Base-by-base conservation (phyloP, 441 rosid species). In the Melastoma candidum region DNA sequence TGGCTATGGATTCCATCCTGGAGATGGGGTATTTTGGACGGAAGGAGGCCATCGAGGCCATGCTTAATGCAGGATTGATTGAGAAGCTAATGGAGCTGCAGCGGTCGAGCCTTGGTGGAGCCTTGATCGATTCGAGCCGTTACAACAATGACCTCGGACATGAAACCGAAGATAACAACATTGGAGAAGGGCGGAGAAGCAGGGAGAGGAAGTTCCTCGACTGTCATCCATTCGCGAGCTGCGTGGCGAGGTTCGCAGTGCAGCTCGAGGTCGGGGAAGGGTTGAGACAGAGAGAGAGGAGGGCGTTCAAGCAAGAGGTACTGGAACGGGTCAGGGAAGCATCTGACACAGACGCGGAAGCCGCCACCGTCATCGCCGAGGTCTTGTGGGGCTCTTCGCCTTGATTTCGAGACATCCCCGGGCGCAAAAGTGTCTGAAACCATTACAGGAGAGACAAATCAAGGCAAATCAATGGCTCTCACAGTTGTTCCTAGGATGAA, bases 311-410 rank as follows among this genome's bases (percentile, higher is more conserved):
- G 73, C 78, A 36, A 44, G 75, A 76, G 66, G 74, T 81, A 59
- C 44, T 84, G 69, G 51, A 8, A 51, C 66, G 56, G 63, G 78
- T 74, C 10, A 71, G 72, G 60, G 80, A 79, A 53, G 81, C 67
- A 22, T 72, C 70, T 63, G 59, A 41, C 1, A 68, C 68, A 46
- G 81, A 79, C 61, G 84, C 88, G 0, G 88, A 81, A 45, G 77
- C 81, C n/a, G 82, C 87, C 54, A 79, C 85, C 46, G 65, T 81
- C 62, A 52, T 70, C 41, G 88, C 93, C 46, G 93, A 81, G 63
- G 84, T 84, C 52, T 60, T 84, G 75, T 81, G 88, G 93, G 88
- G 86, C 0, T 75, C 93, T 63, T 79, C 85, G 49, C 86, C 88
- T 51, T 60, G 44, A 50, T 32, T 32, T 8, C 8, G 41, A 32